A percentile compares a stretch with the other conserved stretches of the same genome.
Conservation (phyloP, 176 grass and related monocot genomes). For the sorghum (Sorghum bicolor) region DNA sequence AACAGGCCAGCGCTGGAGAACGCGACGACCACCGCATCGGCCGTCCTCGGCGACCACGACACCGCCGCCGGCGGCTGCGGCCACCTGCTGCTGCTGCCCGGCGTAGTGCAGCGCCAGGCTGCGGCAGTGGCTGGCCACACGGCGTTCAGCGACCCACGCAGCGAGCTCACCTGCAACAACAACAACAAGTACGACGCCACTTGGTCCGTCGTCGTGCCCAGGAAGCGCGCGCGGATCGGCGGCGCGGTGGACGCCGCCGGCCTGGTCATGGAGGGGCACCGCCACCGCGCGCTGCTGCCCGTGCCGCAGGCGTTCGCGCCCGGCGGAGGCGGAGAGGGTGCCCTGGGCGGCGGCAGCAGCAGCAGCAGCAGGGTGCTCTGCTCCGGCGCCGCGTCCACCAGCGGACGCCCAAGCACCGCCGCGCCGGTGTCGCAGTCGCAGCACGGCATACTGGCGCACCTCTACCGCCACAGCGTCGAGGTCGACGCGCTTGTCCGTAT, state of each 20-base stretch:
- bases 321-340: background rate
- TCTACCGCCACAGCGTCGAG: constrained; percentile 56
- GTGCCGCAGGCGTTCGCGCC: background rate
- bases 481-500: constrained; percentile 61
- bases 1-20: constrained; percentile 8
- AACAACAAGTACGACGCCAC: background rate
- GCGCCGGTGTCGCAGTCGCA: constrained; percentile 12
- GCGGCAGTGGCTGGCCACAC: background rate
- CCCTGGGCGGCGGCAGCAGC: background rate
- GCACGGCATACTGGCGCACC: constrained; percentile 34
- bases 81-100: background rate
- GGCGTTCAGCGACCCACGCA: constrained; percentile 33
- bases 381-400: constrained; percentile 45
- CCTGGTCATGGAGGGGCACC: background rate
- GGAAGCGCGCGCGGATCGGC: constrained; percentile 14
- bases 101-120: background rate
- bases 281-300: background rate
- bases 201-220: background rate
- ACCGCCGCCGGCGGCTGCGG: too few species aligned
- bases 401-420: constrained; percentile 13
- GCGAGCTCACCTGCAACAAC: constrained; percentile 37
- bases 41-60: constrained; percentile 15
- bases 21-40: background rate
- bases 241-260: background rate
- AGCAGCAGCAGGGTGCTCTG: background rate